Evolutionary conservation across 768 basidiomycete genomes (phyloP).

Genomic region (Rhizopogon roseolus): DNA sequence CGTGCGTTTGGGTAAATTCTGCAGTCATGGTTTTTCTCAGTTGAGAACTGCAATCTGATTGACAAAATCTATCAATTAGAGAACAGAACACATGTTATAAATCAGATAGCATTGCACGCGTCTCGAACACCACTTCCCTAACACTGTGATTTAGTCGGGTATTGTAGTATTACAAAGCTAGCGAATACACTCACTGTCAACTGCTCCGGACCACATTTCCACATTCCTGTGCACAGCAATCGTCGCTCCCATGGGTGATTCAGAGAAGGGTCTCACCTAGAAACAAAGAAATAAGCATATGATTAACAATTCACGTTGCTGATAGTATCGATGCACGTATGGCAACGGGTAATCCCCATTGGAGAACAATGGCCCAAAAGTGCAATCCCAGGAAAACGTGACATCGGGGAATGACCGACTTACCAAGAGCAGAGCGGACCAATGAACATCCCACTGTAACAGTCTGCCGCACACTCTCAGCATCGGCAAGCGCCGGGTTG

Average conservation of each 20-base stretch:
- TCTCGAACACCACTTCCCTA: too few relatives aligned
- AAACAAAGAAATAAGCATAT: background rate
- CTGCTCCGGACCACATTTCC: background rate
- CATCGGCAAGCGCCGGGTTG: slow-evolving; percentile 87
- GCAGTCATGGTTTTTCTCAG: background rate
- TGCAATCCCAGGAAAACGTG: background rate
- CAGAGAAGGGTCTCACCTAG: background rate
- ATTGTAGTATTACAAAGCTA: background rate
- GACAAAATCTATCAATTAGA: background rate
- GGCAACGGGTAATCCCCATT: background rate
- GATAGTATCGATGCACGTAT: background rate
- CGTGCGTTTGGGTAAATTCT: background rate
- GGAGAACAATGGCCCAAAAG: background rate
- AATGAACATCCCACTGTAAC: slow-evolving; percentile 88
- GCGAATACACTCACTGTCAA: background rate
- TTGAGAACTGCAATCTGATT: background rate
- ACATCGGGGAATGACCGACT: slow-evolving; percentile 14
- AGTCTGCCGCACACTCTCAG: slow-evolving; percentile 74
- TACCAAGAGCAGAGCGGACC: slow-evolving; percentile 78
- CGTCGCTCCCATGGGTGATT: background rate
- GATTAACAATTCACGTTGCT: background rate
- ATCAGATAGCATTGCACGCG: background rate
- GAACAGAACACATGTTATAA: background rate
- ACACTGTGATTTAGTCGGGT: too few relatives aligned
- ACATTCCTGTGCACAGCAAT: background rate